phyloP scores from a whole-genome alignment of 2,329 filamentous ascomycete species.

The Cladosporium velox region DNA sequence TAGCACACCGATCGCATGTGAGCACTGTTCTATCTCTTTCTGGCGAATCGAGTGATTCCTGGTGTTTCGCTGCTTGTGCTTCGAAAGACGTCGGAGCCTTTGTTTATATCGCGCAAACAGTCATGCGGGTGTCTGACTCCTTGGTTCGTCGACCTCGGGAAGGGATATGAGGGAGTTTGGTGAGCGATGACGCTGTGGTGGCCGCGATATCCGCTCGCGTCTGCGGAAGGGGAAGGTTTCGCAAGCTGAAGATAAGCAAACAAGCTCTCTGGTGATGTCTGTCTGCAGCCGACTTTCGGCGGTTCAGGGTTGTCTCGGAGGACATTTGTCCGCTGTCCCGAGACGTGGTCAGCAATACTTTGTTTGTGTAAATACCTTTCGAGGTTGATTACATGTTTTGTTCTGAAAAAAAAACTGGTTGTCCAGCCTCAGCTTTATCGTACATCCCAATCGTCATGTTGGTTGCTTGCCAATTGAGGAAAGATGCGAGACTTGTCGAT shows the following conservation, averaged over 20 bases:
- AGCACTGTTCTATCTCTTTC: conserved; percentile 8
- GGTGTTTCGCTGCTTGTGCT: neutral
- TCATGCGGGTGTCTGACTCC: conserved; percentile 18
- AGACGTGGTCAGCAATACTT: neutral
- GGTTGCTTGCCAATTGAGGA: neutral
- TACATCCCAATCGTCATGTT: neutral
- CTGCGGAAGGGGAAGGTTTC: conserved; percentile 18
- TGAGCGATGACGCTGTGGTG: conserved; percentile 14
- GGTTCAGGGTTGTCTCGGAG: neutral
- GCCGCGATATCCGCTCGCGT: conserved; percentile 6
- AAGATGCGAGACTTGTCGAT: neutral
- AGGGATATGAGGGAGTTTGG: neutral
- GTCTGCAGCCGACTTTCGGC: conserved; percentile 4
- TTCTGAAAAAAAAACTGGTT: neutral
- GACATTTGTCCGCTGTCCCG: neutral
- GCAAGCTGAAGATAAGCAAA: conserved; percentile 4
- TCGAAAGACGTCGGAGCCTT: neutral
- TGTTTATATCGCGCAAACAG: conserved; percentile 3
- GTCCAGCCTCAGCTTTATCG: neutral
- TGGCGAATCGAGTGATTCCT: neutral
- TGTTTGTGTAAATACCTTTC: neutral
- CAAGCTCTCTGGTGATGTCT: conserved; percentile 6
- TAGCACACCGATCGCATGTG: conserved; percentile 20
- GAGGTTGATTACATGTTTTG: neutral
- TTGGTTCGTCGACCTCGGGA: neutral